These are phyloP conservation scores for Fusarium sp. DNA, from an alignment of 2,329 filamentous ascomycete genomes.

Conservation along the genomic window DNA sequence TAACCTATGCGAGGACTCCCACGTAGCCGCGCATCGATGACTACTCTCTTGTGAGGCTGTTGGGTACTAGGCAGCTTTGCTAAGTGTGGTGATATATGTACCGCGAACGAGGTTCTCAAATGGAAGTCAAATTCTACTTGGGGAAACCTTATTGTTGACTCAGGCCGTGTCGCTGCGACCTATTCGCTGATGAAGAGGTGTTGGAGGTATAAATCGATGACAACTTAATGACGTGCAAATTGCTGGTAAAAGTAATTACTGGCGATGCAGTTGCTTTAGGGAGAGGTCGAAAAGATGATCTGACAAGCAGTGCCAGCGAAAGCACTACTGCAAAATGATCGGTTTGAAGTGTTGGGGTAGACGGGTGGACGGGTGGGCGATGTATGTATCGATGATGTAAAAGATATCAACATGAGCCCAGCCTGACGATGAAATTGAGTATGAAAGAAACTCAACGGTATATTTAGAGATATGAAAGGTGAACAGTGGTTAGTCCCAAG, in stretches of 20 bases:
- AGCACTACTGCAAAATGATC: background rate
- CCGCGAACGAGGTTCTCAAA: background rate
- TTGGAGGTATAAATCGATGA: conserved; percentile 1
- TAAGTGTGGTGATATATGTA: background rate
- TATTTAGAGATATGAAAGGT: background rate
- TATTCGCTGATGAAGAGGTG: background rate
- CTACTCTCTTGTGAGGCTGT: background rate
- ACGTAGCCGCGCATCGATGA: conserved; percentile 9
- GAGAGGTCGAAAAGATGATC: background rate
- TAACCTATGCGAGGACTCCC: background rate
- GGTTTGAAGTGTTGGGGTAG: background rate
- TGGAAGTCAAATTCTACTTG: background rate
- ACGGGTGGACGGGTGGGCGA: background rate
- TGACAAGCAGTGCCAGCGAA: background rate
- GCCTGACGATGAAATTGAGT: background rate
- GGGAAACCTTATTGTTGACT: conserved; percentile 1
- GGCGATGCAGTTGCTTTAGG: background rate
- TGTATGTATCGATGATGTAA: conserved; percentile 17
- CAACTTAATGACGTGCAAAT: background rate
- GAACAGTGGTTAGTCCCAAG: background rate
- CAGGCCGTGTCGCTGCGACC: background rate
- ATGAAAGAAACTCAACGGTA: background rate
- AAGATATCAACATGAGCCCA: background rate
- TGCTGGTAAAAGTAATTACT: background rate
- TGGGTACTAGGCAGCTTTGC: background rate